Evolutionary conservation across 768 basidiomycete genomes (phyloP).

Genomic region (Tulasnella calospora): DNA sequence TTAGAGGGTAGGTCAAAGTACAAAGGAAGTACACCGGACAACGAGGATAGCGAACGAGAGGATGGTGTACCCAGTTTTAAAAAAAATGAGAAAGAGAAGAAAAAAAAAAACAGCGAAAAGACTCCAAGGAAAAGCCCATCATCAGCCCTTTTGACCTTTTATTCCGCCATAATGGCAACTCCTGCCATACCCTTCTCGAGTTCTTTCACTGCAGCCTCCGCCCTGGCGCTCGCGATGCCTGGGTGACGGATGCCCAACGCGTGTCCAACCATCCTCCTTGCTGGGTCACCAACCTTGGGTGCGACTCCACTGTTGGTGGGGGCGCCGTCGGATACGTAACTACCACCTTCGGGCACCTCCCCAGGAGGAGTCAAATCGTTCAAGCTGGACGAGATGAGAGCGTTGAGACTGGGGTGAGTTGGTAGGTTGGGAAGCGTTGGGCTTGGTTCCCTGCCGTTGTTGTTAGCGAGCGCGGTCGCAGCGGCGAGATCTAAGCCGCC

Average conservation of each 20-base stretch:
- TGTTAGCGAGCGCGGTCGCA: background rate
- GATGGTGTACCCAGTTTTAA: background rate
- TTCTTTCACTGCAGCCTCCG: slow-evolving; percentile 41
- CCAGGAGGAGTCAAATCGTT: slow-evolving; percentile 40
- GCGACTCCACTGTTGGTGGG: slow-evolving; percentile 31
- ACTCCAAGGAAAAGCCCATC: background rate
- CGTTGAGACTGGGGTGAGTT: slow-evolving; percentile 76
- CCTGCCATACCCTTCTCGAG: slow-evolving; percentile 73
- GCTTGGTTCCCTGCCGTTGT: slow-evolving; percentile 55
- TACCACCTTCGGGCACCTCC: slow-evolving; percentile 15
- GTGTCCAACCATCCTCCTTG: slow-evolving; percentile 82
- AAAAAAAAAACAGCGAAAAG: background rate
- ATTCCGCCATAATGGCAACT: slow-evolving; percentile 63
- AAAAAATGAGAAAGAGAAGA: background rate
- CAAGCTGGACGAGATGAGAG: slow-evolving; percentile 73
- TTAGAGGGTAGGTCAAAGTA: slow-evolving; percentile 2
- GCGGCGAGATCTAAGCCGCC: slow-evolving; percentile 20
- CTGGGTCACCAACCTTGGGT: slow-evolving; percentile 84
- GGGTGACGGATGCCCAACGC: slow-evolving; percentile 82
- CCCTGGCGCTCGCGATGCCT: slow-evolving; percentile 49
- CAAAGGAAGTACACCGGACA: slow-evolving; percentile 7
- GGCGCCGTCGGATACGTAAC: slow-evolving; percentile 28
- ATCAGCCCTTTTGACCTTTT: slow-evolving; percentile 11
- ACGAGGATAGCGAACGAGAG: slow-evolving; percentile 12
- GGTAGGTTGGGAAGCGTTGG: slow-evolving; percentile 74